Conservation (phyloP, 257 asterid species). For the Marsdenia floribunda region DNA sequence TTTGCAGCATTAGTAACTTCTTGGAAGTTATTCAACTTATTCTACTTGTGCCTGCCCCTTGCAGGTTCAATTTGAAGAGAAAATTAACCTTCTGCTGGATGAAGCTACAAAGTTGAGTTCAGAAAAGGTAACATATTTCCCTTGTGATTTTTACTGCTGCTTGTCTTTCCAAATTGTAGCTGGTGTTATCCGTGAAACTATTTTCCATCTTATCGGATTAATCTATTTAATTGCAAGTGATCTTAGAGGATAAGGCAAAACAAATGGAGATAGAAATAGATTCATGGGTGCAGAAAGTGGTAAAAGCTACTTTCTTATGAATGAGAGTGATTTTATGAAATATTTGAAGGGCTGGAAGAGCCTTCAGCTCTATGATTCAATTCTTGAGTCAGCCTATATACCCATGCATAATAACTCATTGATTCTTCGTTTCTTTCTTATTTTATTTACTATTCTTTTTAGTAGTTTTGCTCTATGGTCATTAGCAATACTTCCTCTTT, state of each 20-base stretch:
- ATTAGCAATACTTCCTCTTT: background rate
- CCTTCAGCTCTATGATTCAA: background rate
- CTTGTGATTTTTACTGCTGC: background rate
- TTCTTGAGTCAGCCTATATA: background rate
- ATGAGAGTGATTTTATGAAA: constrained; percentile 2
- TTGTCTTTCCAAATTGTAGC: background rate
- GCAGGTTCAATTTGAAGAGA: constrained; percentile 48
- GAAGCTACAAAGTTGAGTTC: constrained; percentile 40
- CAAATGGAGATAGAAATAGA: constrained; percentile 58
- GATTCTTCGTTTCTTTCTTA: background rate
- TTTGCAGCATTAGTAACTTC: background rate
- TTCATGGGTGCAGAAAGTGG: constrained; percentile 59
- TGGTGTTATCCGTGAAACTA: background rate
- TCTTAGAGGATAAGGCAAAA: constrained; percentile 49
- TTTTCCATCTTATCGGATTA: background rate
- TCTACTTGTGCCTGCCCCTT: constrained; percentile 19
- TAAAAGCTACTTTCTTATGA: constrained; percentile 24
- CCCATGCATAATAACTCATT: constrained; percentile 1
- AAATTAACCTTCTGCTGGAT: constrained; percentile 37
- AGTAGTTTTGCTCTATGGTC: background rate
- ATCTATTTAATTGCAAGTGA: constrained; percentile 36
- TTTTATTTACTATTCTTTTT: background rate
- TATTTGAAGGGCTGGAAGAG: background rate
- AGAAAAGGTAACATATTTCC: constrained; percentile 36
- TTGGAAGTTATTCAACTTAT: constrained; percentile 5